These are phyloP conservation scores for Tetraselmis chui DNA, from an alignment of 139 green algal species.

Conservation along the genomic window DNA sequence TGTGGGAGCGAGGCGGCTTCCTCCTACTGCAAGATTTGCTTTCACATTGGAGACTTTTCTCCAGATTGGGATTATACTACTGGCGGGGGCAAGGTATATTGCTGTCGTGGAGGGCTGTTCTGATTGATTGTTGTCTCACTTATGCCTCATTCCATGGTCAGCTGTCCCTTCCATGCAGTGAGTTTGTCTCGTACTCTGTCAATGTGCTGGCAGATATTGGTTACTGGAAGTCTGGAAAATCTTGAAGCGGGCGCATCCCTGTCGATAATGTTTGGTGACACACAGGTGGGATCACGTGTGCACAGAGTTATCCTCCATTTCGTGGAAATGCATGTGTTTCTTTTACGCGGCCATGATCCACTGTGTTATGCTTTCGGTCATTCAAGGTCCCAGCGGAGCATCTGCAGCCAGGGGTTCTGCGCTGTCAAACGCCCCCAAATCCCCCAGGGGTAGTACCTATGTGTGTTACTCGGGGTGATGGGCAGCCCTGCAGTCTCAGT, in stretches of 20 bases:
- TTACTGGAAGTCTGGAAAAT: neutral
- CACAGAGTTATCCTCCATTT: too few relatives aligned
- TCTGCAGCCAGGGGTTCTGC: neutral
- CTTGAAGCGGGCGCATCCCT: neutral
- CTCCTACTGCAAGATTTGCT: too few relatives aligned
- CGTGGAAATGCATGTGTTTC: neutral
- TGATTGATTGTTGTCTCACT: too few relatives aligned
- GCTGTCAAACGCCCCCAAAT: neutral
- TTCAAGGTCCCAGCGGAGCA: neutral
- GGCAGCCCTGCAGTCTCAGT: neutral
- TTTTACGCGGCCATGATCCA: neutral
- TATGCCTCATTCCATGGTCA: too few relatives aligned
- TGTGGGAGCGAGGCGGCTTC: too few relatives aligned
- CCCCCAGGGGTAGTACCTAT: neutral
- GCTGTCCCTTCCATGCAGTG: constrained; percentile 3
- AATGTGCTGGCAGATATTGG: neutral
- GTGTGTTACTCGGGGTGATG: neutral
- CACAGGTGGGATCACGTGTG: neutral
- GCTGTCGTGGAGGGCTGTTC: too few relatives aligned
- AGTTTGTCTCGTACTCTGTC: too few relatives aligned
- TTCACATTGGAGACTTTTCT: neutral
- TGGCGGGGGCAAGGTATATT: neutral
- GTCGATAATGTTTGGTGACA: neutral
- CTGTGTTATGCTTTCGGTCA: too few relatives aligned
- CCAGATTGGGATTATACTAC: neutral